Conservation (phyloP, 2,329 filamentous ascomycete species). For the Ploettnerulaceae sp. region DNA sequence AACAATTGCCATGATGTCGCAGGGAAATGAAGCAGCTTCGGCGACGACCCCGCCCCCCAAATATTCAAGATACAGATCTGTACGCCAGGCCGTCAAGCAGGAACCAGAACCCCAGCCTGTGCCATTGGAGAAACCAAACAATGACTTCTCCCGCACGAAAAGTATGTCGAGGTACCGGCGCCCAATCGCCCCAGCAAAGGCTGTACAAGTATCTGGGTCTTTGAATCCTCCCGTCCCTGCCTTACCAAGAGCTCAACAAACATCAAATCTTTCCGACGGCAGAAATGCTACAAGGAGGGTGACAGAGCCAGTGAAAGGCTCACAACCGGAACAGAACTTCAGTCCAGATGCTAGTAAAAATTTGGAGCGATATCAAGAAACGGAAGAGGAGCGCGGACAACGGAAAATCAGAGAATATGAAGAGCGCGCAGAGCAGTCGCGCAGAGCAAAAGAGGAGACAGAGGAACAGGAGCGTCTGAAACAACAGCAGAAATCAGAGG, state of each 20-base stretch:
- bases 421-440: conserved; percentile 17
- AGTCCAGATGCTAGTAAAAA: not conserved
- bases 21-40: no score
- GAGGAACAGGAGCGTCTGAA: conserved; percentile 16
- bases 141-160: conserved; percentile 28
- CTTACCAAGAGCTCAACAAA: conserved; percentile 2
- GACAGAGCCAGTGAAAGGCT: conserved; percentile 17
- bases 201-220: conserved; percentile 16
- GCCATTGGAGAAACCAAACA: conserved; percentile 26
- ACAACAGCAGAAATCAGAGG: conserved; percentile 9
- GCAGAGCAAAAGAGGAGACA: conserved; percentile 8
- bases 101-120: conserved; percentile 31
- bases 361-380: conserved; percentile 14
- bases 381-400: conserved; percentile 22
- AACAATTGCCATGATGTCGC: no score
- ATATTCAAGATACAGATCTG: conserved; percentile 54
- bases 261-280: not conserved
- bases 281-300: conserved; percentile 14
- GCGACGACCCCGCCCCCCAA: conserved; percentile 35
- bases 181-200: conserved; percentile 17
- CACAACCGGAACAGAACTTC: conserved; percentile 2
- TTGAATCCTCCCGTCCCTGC: conserved; percentile 5
- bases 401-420: conserved; percentile 20
- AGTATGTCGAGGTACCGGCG: conserved; percentile 38
- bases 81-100: conserved; percentile 39